Conservation (phyloP, 2,329 filamentous ascomycete genomes). For the Elsinoe perseae region DNA sequence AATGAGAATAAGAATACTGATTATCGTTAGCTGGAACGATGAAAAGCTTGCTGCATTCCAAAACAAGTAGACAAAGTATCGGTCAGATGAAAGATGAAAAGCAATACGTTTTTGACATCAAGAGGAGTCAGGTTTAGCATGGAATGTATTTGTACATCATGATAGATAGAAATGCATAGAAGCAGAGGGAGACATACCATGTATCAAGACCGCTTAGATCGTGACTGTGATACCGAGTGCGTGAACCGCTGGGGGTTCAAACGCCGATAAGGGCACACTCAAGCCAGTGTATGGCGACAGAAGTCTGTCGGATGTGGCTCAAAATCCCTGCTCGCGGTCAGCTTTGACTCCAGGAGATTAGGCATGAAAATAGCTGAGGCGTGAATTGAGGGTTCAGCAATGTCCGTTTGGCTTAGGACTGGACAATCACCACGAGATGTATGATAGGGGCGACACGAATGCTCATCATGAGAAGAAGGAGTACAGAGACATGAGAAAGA, state of each 20-base stretch:
- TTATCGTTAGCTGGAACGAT: slow-evolving; percentile 43
- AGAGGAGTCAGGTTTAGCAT: slow-evolving; percentile 71
- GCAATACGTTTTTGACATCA: slow-evolving; percentile 59
- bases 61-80: slow-evolving; percentile 26
- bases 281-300: too few species aligned
- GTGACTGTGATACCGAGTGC: too few species aligned
- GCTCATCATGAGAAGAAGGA: slow-evolving; percentile 42
- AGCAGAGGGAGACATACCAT: neutral
- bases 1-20: neutral
- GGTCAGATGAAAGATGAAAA: slow-evolving; percentile 83
- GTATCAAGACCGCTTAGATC: neutral
- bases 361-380: slow-evolving; percentile 11
- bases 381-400: slow-evolving; percentile 16
- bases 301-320: too few species aligned
- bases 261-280: too few species aligned
- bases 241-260: too few species aligned
- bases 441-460: slow-evolving; percentile 55
- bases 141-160: slow-evolving; percentile 65
- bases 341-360: neutral
- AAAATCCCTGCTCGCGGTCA: too few species aligned
- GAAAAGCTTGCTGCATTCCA: slow-evolving; percentile 50
- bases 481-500: neutral
- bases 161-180: slow-evolving; percentile 26
- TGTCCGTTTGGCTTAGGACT: slow-evolving; percentile 55
- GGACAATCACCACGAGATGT: slow-evolving; percentile 53